Evolutionary conservation across 1,139 yeast species (phyloP).

Genomic region (Geotrichum carabidarum): DNA sequence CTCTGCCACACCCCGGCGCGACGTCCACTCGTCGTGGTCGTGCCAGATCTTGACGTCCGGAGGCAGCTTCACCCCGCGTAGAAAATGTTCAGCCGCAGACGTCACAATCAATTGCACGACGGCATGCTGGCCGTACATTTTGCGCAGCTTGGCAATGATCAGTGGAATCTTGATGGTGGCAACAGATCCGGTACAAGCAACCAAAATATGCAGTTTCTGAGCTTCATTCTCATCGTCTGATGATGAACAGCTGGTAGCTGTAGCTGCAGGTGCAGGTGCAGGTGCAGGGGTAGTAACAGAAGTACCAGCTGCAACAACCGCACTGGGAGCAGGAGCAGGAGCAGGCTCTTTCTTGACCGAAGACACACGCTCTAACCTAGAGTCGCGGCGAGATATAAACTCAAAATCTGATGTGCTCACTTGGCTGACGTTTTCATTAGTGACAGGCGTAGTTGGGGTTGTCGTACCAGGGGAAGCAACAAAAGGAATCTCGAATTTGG

Average conservation of each 20-base stretch:
- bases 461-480: no score
- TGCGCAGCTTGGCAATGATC: slow-evolving; percentile 75
- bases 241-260: not conserved
- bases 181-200: slow-evolving; percentile 94
- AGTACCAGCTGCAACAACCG: not conserved
- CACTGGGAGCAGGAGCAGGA: not conserved
- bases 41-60: slow-evolving; percentile 86
- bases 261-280: not conserved
- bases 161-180: slow-evolving; percentile 91
- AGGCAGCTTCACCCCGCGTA: slow-evolving; percentile 71
- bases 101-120: slow-evolving; percentile 85
- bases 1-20: slow-evolving; percentile 49
- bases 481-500: no score
- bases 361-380: not conserved
- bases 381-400: not conserved
- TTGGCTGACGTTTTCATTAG: no score
- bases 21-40: slow-evolving; percentile 88
- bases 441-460: no score
- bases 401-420: not conserved
- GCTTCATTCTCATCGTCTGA: slow-evolving; percentile 18
- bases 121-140: slow-evolving; percentile 62
- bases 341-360: not conserved
- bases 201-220: slow-evolving; percentile 70
- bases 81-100: slow-evolving; percentile 73
- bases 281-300: not conserved